A percentile compares a stretch with the other conserved stretches of the same genome.
These are phyloP conservation scores for Colletotrichum brevisporum DNA, from an alignment of 2,329 filamentous ascomycete species.

Conservation along the genomic window DNA sequence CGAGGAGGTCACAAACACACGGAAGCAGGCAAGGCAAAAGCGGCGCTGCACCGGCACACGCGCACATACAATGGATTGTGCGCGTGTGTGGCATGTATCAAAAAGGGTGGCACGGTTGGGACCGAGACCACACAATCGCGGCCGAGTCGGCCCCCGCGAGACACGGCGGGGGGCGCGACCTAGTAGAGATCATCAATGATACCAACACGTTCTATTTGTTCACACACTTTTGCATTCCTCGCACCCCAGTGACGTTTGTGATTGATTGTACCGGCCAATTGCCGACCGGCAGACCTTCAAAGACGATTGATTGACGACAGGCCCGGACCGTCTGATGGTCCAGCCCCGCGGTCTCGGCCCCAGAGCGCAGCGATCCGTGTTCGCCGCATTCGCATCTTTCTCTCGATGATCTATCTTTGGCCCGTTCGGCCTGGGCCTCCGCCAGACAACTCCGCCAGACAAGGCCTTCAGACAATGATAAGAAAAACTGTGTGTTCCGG, in stretches of 20 bases:
- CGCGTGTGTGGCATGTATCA: conserved; percentile 37
- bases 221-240: neutral
- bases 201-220: conserved; percentile 37
- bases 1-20: neutral
- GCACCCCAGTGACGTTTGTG: conserved; percentile 6
- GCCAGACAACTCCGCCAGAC: too few species aligned
- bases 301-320: neutral
- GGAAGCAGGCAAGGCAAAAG: conserved; percentile 12
- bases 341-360: conserved; percentile 14
- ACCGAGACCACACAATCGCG: conserved; percentile 9
- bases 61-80: conserved; percentile 18
- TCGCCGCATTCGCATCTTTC: too few species aligned
- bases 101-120: conserved; percentile 22
- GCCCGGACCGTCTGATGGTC: conserved; percentile 14
- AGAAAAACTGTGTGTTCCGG: too few species aligned
- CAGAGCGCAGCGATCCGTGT: neutral
- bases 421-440: too few species aligned
- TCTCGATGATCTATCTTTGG: too few species aligned
- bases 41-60: neutral
- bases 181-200: conserved; percentile 35
- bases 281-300: neutral
- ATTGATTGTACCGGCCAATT: conserved; percentile 3
- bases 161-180: conserved; percentile 16
- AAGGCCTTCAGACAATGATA: too few species aligned
- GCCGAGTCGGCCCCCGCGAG: conserved; percentile 27